These are phyloP conservation scores for Zygosaccharomyces sapae DNA, from an alignment of 1,139 yeast genomes.

Conservation along the genomic window DNA sequence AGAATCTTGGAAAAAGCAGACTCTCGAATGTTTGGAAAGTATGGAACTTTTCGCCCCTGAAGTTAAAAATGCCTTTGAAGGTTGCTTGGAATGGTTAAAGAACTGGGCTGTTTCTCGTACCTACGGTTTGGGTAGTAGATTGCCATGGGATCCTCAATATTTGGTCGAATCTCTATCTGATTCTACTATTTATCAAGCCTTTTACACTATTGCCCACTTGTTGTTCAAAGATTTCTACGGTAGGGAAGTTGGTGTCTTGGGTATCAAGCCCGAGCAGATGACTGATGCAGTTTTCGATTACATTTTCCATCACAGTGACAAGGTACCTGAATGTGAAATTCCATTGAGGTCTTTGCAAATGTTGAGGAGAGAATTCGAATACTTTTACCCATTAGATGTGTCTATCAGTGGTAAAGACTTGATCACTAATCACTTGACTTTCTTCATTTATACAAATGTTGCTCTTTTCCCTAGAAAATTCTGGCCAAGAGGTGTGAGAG, in stretches of 20 bases:
- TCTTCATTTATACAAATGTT: constrained; percentile 87
- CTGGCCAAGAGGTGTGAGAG: constrained; percentile 95
- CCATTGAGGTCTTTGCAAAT: constrained; percentile 62
- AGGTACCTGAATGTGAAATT: constrained; percentile 50
- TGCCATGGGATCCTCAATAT: constrained; percentile 96
- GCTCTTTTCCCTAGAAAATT: constrained; percentile 84
- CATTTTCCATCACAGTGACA: constrained; percentile 71
- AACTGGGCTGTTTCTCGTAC: constrained; percentile 99
- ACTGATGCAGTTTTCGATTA: constrained; percentile 93
- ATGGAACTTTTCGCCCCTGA: constrained; percentile 83
- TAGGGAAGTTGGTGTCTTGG: constrained; percentile 62
- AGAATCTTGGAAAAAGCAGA: constrained; percentile 80
- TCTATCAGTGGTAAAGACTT: constrained; percentile 95
- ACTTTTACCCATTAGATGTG: constrained; percentile 88
- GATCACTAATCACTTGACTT: constrained; percentile 94
- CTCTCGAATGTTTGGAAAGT: constrained; percentile 69
- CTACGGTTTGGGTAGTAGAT: constrained; percentile 90
- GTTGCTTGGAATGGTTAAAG: constrained; percentile 92
- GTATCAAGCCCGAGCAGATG: constrained; percentile 77
- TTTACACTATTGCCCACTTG: constrained; percentile 84
- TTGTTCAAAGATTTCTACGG: constrained; percentile 89
- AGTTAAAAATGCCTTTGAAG: constrained; percentile 88
- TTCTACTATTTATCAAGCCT: constrained; percentile 94
- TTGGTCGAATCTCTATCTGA: constrained; percentile 94
- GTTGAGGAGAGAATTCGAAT: constrained; percentile 90